Base-by-base conservation (phyloP, 768 basidiomycete genomes). In the Russula sp. region DNA sequence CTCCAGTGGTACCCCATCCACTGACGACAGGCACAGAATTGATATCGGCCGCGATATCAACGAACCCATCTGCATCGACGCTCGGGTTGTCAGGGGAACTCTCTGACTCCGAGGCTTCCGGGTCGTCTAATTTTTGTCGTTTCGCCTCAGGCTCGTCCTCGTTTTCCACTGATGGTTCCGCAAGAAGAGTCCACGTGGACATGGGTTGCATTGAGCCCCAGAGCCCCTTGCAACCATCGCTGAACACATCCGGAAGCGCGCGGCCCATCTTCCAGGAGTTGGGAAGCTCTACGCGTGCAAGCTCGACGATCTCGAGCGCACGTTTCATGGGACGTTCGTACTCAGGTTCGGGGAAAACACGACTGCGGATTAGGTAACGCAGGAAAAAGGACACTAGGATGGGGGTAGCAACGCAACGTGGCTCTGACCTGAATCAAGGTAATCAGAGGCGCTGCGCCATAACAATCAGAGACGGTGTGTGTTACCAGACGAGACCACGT, bases 401-500 rank as follows among this genome's bases (percentile, higher is more conserved):
- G 3, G 88, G 87, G 2, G 78, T 74, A 60, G 77, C 75, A 11
- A 74, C 64, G 45, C 88, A 75, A 63, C 82, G 79, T 55, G 70
- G 78, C 67, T 82, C 79, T 20, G 75, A 74, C 74, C 81, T 84
- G 73, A 37, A 35, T 40, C 8, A 16, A 14, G 32, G 35, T 13
- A 34, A 27, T 59, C 59, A 55, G 45, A 35, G 7, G 52, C 51
- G 57, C 70, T 78, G n/a, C 35, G 11, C 22, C 9, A 22, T 47
- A 20, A 48, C 14, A 27, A 27, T 1, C 2, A 34, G 0, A 18
- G 10, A 14, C n/a, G 27, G 11, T 27, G 16, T 14, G 16, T 5
- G 11, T 34, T 59, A 88, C 89, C 86, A 90, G 59, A 84, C 79
- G 52, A 88, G 77, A 31, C 90, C 90, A 61, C 83, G 82, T 58